Evolutionary conservation across 306 rosid species (phyloP), one percentile per base, ranked within the genome.

Genomic region (Elaeagnus macrophylla): DNA sequence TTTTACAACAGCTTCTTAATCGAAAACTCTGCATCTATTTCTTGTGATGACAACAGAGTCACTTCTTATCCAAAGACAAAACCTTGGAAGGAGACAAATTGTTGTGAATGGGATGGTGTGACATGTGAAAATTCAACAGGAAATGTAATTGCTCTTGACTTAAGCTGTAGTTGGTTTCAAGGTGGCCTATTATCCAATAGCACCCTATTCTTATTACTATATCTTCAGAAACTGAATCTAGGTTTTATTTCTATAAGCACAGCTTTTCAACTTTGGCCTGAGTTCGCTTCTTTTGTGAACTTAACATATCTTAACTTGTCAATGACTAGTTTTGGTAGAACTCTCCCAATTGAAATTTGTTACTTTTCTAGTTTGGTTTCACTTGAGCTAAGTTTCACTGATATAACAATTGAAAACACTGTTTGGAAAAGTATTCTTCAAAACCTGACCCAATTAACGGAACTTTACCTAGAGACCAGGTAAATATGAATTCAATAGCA

Each of bases 161-260:
- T 51, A 8, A 61, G 67, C 15, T 40, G 49, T 48, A 51, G 42
- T 8, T 41, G 49, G 37, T 51, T 62, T 40, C 15, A 19, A 12
- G 67, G 67, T 40, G 10, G 49, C 18, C 19, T 62, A 18, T 25
- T 50, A 12, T 41, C 58, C 39, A 48, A 60, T 11, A 60, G 48
- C n/a, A n/a, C n/a, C n/a, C n/a, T n/a, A n/a, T n/a, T n/a, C n/a
- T n/a, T n/a, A n/a, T n/a, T n/a, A n/a, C n/a, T n/a, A n/a, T n/a
- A n/a, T n/a, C n/a, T n/a, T n/a, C n/a, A n/a, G n/a, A n/a, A n/a
- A n/a, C n/a, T n/a, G n/a, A n/a, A n/a, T n/a, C n/a, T n/a, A n/a
- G n/a, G n/a, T n/a, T n/a, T n/a, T n/a, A n/a, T n/a, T n/a, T n/a
- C n/a, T n/a, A n/a, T n/a, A n/a, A n/a, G n/a, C n/a, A n/a, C n/a